These are phyloP conservation scores for Melampsora larici-populina DNA, from an alignment of 1,284 basidiomycete species.

Conservation along the genomic window DNA sequence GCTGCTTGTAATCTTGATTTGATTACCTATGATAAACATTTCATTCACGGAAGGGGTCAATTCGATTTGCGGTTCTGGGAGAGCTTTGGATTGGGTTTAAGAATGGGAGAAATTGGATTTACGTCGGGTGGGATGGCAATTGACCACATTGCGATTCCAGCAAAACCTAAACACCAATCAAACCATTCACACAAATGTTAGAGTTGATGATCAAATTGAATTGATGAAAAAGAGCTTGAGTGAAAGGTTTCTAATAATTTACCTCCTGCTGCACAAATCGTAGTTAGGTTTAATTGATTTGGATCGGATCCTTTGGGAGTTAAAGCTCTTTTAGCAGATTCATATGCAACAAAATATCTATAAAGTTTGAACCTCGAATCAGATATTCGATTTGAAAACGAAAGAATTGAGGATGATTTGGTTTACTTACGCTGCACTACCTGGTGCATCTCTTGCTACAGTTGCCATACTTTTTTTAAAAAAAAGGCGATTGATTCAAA, in stretches of 20 bases:
- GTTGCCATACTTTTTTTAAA: constrained; percentile 62
- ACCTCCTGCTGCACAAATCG: constrained; percentile 79
- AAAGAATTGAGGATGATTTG: neutral
- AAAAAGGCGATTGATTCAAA: too few relatives aligned
- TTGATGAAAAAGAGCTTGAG: neutral
- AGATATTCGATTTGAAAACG: constrained; percentile 4
- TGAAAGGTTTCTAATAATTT: neutral
- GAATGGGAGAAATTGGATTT: neutral
- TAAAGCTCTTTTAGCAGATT: constrained; percentile 81
- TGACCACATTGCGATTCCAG: constrained; percentile 97
- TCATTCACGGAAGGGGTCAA: neutral
- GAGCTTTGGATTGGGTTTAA: too few relatives aligned
- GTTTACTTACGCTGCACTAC: constrained; percentile 79
- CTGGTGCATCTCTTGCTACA: constrained; percentile 88
- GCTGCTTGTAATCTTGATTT: constrained; percentile 98
- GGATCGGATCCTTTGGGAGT: constrained; percentile 75
- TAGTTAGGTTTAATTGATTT: constrained; percentile 77
- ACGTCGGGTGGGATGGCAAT: constrained; percentile 93
- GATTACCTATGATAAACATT: constrained; percentile 55
- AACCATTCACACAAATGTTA: neutral
- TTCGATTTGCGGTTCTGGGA: too few relatives aligned
- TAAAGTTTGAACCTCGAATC: neutral
- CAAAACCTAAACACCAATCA: constrained; percentile 60
- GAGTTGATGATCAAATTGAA: neutral
- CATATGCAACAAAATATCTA: constrained; percentile 96